Base-by-base conservation (phyloP, 2,329 filamentous ascomycete species). In the Eurotiales sp. region DNA sequence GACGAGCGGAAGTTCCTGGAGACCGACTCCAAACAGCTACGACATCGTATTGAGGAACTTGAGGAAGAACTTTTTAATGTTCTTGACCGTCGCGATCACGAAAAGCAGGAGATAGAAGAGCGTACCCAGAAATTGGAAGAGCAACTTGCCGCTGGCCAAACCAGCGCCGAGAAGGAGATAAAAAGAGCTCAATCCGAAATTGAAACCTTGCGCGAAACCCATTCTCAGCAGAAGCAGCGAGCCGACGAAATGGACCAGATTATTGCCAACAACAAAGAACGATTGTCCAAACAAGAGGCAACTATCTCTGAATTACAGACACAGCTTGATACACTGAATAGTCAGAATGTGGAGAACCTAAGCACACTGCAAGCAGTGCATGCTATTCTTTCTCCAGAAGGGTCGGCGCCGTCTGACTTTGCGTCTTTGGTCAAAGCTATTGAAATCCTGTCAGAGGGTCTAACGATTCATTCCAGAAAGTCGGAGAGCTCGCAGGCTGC, bases 31-130 rank as follows among this genome's bases (percentile, higher is more conserved):
- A 86, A 84, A 59, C 80, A 81, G 12, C 79, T 91, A 52, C 91
- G 87, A 63, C 77, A 85, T 49, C 87, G 85, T 47, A 76, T 93
- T 0, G 93, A 97, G 64, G 90, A 97, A 59, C 80, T 87, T 5
- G 93, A 99, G 69, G 91, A 96, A 61, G 91, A 96, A 64, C 82
- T 97, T 46, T 91, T 96, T 60, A 81, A 90, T 54, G 82, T 92
- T 50, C 79, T 89, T 37, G 89, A 90, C 60, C 90, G 87, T 36
- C 82, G 88, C 39, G 90, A 96, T 58, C 86, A 95, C 59, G 88
- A 93, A 61, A 88, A 85, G 62, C 82, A 81, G 3, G 79, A 80
- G 2, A 79, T 85, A 40, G 86, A 92, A 56, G 82, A 86, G 42
- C 84, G 79, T 52, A 75, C 90, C 27, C 82, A 82, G 41, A 75